These are phyloP conservation scores for Carex myosuroides DNA, from an alignment of 176 grass and related monocot genomes.

Conservation along the genomic window DNA sequence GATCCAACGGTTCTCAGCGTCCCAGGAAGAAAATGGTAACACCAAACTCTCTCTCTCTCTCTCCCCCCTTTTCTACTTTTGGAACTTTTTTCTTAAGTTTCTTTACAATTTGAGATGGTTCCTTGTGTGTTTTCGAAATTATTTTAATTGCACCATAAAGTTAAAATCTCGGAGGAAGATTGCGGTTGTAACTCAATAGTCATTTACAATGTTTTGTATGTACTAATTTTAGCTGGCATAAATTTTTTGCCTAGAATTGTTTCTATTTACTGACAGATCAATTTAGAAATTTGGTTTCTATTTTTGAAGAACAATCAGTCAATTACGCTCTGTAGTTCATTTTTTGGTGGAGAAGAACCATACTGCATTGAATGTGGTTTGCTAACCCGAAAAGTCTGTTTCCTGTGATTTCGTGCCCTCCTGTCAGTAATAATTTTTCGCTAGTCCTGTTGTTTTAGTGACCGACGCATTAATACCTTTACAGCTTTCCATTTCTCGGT, in stretches of 20 bases:
- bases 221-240: not conserved
- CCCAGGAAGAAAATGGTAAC: conserved; percentile 28
- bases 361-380: conserved; percentile 11
- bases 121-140: not conserved
- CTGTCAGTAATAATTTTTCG: not conserved
- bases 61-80: not conserved
- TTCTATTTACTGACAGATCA: not conserved
- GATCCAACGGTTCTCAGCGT: conserved; percentile 24
- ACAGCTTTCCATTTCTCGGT: not conserved
- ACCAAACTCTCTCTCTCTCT: not conserved
- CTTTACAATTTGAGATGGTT: not conserved
- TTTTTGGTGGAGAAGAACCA: not conserved
- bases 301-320: not conserved
- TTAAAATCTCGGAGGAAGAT: not conserved
- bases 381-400: not conserved
- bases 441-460: not conserved
- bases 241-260: not conserved
- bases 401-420: conserved; percentile 2
- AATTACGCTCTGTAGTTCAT: not conserved
- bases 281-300: not conserved
- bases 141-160: not conserved
- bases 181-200: not conserved
- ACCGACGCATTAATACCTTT: not conserved
- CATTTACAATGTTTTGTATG: not conserved
- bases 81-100: not conserved